Conservation (phyloP, 2,329 filamentous ascomycete genomes). For the Dactylonectria estremocensis region DNA sequence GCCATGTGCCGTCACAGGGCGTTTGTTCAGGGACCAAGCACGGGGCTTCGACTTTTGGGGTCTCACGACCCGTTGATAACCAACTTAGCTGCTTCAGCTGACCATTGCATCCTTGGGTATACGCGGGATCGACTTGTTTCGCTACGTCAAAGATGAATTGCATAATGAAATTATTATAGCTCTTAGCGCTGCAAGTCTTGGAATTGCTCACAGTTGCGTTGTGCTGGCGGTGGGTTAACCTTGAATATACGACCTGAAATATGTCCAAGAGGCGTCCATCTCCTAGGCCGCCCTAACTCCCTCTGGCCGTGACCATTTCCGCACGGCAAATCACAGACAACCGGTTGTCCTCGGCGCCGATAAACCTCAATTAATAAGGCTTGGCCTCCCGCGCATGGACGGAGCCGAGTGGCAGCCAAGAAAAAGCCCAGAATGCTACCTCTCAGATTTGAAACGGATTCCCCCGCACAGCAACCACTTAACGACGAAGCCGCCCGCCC, state of each 20-base stretch:
- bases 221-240: background rate
- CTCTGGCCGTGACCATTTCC: background rate
- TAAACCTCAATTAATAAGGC: conserved; percentile 7
- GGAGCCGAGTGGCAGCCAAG: conserved; percentile 2
- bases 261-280: background rate
- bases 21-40: conserved; percentile 7
- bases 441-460: conserved; percentile 24
- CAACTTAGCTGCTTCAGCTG: background rate
- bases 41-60: background rate
- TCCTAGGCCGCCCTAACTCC: background rate
- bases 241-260: background rate
- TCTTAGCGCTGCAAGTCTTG: background rate
- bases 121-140: background rate
- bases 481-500: conserved; percentile 10
- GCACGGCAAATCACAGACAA: conserved; percentile 1
- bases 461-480: conserved; percentile 23
- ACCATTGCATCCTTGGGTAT: background rate
- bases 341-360: conserved; percentile 3
- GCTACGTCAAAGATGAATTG: background rate
- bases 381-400: conserved; percentile 5
- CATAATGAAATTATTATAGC: background rate
- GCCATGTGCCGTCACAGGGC: conserved; percentile 9
- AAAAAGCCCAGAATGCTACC: conserved; percentile 12
- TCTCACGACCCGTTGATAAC: background rate
- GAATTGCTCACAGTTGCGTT: background rate